Base-by-base conservation (phyloP, 768 basidiomycete genomes). In the Hysterangium stoloniferum region DNA sequence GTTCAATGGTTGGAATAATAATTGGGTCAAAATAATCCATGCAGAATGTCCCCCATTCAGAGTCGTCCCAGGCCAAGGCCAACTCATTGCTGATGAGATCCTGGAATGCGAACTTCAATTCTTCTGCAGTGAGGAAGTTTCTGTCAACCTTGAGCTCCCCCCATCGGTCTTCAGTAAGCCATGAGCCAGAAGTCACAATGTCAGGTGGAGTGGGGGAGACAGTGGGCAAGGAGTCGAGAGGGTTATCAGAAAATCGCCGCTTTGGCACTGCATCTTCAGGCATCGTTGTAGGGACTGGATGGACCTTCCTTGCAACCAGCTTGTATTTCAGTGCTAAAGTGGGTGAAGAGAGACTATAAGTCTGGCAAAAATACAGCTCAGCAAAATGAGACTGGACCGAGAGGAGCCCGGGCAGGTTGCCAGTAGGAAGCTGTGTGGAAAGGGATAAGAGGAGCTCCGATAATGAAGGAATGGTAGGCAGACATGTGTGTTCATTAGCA, bases 1-100 rank as follows among this genome's bases (percentile, higher is more conserved):
- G 72, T 4, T 59, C 56, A 0, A 66, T 52, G 4, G 66, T 66
- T 0, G 68, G 69, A 6, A 70, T 67, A 31, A 63, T 62, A 20
- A 58, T 48, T 0, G 56, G 59, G 0, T 54, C 45, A 60, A 70
- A 57, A 60, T 59, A 65, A 12, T 63, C 55, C 6, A 56, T 46
- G 42, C 55, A 24, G 45, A 63, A 61, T 5, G 47, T 48, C 15
- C 61, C 62, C 22, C 55, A 37, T 19, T 63, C 48, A 1, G 11
- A 6, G 13, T 58, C 57, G 0, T 28, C 37, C 52, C 54, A 58
- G 0, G 55, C 51, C 15, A 58, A 33, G 1, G 49, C 56, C 13
- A 31, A 17, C 32, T 56, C 44, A 22, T 56, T 44, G 15, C 47
- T 17, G 19, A 45, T 55, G 49, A 74, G 57, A 2, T 70, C 38